Conservation (phyloP, 768 basidiomycete genomes). For the Cantharellus anzutake region DNA sequence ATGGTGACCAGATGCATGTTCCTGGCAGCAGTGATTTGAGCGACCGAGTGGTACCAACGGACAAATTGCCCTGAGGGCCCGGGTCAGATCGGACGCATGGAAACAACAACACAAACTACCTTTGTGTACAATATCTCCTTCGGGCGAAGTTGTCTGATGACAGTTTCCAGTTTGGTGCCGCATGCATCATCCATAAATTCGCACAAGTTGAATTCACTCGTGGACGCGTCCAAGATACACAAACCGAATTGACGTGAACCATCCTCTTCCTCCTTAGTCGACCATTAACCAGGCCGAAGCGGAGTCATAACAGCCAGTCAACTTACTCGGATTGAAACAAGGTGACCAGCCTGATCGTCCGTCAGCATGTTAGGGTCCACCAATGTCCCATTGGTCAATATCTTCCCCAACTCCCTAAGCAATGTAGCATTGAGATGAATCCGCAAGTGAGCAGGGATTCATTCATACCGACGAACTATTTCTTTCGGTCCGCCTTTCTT, state of each 20-base stretch:
- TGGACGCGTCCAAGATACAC: conserved; percentile 84
- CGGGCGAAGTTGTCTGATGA: conserved; percentile 76
- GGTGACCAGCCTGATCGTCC: conserved; percentile 91
- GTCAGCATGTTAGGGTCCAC: conserved; percentile 76
- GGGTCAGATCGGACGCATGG: background rate
- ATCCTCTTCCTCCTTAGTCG: conserved; percentile 20
- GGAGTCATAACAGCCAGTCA: background rate
- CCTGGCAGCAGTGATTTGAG: conserved; percentile 65
- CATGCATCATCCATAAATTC: conserved; percentile 84
- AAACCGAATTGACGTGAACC: conserved; percentile 55
- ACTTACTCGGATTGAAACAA: conserved; percentile 58
- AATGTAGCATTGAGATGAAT: background rate
- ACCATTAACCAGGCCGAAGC: background rate
- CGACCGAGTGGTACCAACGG: conserved; percentile 62
- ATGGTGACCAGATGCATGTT: conserved; percentile 73
- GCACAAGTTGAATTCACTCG: conserved; percentile 85
- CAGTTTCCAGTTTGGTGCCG: conserved; percentile 80
- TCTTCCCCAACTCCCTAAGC: conserved; percentile 72
- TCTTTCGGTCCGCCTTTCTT: conserved; percentile 37
- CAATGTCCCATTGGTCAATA: conserved; percentile 91
- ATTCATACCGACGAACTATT: conserved; percentile 59
- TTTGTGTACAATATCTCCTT: conserved; percentile 86
- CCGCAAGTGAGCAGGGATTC: background rate
- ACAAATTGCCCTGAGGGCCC: conserved; percentile 54
- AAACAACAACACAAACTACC: conserved; percentile 23